Percentiles rank a stretch among this genome's conserved stretches.
phyloP scores from a whole-genome alignment of 2,329 filamentous ascomycete genomes.

The Amauroascus niger region DNA sequence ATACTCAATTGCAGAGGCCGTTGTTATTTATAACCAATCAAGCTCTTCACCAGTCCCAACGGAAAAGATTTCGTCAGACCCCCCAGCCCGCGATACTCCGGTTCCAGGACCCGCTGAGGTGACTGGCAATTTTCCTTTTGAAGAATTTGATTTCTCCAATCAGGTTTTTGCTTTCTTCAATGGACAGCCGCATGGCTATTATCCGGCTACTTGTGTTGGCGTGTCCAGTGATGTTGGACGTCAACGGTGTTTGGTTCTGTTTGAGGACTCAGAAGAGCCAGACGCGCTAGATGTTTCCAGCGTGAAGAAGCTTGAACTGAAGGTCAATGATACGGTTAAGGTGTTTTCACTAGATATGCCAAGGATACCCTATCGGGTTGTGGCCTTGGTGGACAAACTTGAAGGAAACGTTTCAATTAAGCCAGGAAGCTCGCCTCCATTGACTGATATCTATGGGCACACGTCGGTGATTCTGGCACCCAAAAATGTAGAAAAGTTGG shows the following conservation, averaged over 20 bases:
- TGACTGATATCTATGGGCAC: constrained; percentile 39
- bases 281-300: constrained; percentile 33
- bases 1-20: constrained; percentile 3
- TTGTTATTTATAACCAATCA: constrained; percentile 12
- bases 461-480: constrained; percentile 35
- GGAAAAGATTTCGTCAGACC: constrained; percentile 6
- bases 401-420: constrained; percentile 20
- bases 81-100: not conserved
- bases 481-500: constrained; percentile 22
- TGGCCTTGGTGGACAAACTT: constrained; percentile 33
- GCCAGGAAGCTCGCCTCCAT: constrained; percentile 22
- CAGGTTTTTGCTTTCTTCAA: constrained; percentile 52
- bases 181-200: constrained; percentile 46
- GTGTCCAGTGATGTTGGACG: constrained; percentile 32
- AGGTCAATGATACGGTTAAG: constrained; percentile 39
- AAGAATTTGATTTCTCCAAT: constrained; percentile 35
- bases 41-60: constrained; percentile 12
- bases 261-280: constrained; percentile 35
- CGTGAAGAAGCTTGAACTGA: constrained; percentile 39
- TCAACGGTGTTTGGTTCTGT: constrained; percentile 38
- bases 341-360: constrained; percentile 36
- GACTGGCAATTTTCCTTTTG: not conserved
- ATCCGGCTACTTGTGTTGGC: constrained; percentile 51
- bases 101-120: not conserved
- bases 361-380: constrained; percentile 37